phyloP scores from a whole-genome alignment of 1,139 yeast species.

The Magnusiomyces starmeri region DNA sequence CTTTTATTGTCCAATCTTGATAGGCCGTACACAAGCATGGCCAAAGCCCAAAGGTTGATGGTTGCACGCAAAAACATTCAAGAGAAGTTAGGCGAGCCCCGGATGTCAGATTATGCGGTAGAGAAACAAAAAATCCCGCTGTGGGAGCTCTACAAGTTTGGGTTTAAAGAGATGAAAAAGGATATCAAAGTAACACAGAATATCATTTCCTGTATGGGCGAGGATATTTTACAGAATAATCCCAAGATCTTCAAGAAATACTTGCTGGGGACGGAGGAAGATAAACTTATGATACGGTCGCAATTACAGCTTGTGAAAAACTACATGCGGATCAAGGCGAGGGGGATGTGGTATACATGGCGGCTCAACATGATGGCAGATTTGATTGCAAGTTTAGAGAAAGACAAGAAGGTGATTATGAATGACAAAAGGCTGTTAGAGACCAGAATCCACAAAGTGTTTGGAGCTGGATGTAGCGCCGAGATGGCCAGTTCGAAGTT shows the following conservation, averaged over 20 bases:
- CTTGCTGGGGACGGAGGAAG: slow-evolving; percentile 36
- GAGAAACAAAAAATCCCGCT: slow-evolving; percentile 29
- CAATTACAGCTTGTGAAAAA: slow-evolving; percentile 46
- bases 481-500: too few species aligned
- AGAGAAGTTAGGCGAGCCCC: slow-evolving; percentile 12
- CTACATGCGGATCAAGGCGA: slow-evolving; percentile 45
- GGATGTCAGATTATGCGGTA: slow-evolving; percentile 23
- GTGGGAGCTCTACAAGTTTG: slow-evolving; percentile 31
- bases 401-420: slow-evolving; percentile 5
- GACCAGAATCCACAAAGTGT: background rate
- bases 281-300: slow-evolving; percentile 38
- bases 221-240: slow-evolving; percentile 30
- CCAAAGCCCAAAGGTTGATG: slow-evolving; percentile 14
- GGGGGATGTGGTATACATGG: slow-evolving; percentile 54
- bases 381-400: slow-evolving; percentile 35
- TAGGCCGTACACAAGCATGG: slow-evolving; percentile 6
- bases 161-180: slow-evolving; percentile 46
- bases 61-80: background rate
- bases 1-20: slow-evolving; percentile 22
- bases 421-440: slow-evolving; percentile 6
- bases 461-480: too few species aligned
- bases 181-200: slow-evolving; percentile 35
- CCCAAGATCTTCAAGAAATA: slow-evolving; percentile 48
- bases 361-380: slow-evolving; percentile 43
- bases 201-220: slow-evolving; percentile 34